Percentiles rank a stretch among this genome's conserved stretches.
Evolutionary conservation across 2,329 filamentous ascomycete species (phyloP).

Genomic region (Fusarium sp.): DNA sequence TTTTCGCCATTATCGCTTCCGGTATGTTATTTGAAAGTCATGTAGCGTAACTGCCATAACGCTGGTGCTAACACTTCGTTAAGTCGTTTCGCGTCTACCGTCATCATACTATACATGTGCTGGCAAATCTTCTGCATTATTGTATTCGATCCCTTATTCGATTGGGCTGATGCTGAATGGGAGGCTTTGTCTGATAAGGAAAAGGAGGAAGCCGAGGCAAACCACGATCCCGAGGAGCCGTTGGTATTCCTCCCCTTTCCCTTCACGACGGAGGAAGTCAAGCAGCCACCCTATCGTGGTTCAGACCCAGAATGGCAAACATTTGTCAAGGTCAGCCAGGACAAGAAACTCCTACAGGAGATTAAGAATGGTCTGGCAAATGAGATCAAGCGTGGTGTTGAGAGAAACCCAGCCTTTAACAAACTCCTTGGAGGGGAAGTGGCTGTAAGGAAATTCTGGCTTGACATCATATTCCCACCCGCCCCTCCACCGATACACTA

Average conservation of each 20-base stretch:
- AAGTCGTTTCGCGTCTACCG: slow-evolving; percentile 50
- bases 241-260: slow-evolving; percentile 71
- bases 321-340: slow-evolving; percentile 69
- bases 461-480: slow-evolving; percentile 71
- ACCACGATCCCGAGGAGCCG: slow-evolving; percentile 58
- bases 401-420: slow-evolving; percentile 57
- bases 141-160: slow-evolving; percentile 61
- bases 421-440: slow-evolving; percentile 60
- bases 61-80: slow-evolving; percentile 18
- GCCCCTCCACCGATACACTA: slow-evolving; percentile 69
- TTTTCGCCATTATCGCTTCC: slow-evolving; percentile 40
- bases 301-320: slow-evolving; percentile 73
- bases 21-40: slow-evolving; percentile 40
- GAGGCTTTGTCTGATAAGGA: slow-evolving; percentile 59
- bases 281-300: slow-evolving; percentile 64
- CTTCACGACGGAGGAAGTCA: slow-evolving; percentile 64
- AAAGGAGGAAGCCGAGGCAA: slow-evolving; percentile 55
- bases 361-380: slow-evolving; percentile 57
- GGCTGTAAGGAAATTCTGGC: slow-evolving; percentile 65
- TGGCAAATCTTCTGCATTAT: slow-evolving; percentile 59
- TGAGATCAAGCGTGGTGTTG: slow-evolving; percentile 54
- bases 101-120: slow-evolving; percentile 52
- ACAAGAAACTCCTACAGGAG: slow-evolving; percentile 59
- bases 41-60: neutral
- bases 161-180: slow-evolving; percentile 57